phyloP scores from a whole-genome alignment of 345 rosid species.

The Lumnitzera racemosa region DNA sequence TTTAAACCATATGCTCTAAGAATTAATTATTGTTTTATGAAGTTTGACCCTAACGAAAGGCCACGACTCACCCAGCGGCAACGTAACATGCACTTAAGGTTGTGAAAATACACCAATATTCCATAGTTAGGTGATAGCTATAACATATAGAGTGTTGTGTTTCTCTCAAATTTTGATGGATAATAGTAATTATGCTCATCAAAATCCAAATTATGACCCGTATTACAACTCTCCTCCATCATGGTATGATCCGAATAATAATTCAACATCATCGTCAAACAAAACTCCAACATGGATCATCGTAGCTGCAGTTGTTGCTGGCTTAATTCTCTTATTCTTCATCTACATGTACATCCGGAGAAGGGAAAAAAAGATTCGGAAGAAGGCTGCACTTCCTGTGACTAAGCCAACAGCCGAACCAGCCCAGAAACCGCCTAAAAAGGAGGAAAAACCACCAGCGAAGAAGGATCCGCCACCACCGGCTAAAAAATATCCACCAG shows the following conservation, averaged over 20 bases:
- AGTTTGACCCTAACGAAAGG: too few relatives aligned
- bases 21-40: too few relatives aligned
- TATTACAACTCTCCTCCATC: constrained; percentile 1
- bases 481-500: too few relatives aligned
- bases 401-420: not conserved
- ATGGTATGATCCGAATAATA: constrained; percentile 3
- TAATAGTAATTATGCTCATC: too few relatives aligned
- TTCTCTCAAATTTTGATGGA: too few relatives aligned
- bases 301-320: not conserved
- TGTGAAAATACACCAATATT: not conserved
- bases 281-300: constrained; percentile 10
- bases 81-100: too few relatives aligned
- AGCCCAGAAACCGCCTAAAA: too few relatives aligned
- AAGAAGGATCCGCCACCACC: too few relatives aligned
- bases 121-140: not conserved
- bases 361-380: not conserved
- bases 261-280: not conserved
- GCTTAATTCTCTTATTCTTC: not conserved
- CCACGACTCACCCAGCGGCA: too few relatives aligned
- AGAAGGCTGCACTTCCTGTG: not conserved
- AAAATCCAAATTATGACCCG: not conserved
- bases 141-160: too few relatives aligned
- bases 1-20: too few relatives aligned
- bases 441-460: too few relatives aligned
- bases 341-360: not conserved